Evolutionary conservation across 768 basidiomycete species (phyloP), one percentile per base, ranked within the genome.

Genomic region (Rickenella mellea): DNA sequence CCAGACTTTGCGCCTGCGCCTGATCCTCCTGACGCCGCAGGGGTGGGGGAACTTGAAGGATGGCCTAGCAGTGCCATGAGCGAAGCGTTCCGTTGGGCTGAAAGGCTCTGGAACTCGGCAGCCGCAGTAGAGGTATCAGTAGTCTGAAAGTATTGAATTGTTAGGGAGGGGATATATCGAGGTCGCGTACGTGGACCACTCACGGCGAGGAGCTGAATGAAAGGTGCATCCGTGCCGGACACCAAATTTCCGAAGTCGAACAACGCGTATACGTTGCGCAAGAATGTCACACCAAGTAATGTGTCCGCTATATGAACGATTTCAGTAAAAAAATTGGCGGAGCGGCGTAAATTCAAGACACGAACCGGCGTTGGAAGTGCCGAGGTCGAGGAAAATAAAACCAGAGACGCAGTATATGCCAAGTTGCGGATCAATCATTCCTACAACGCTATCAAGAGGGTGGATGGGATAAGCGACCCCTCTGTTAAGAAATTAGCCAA

Each of bases 251-350:
- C 50, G 20, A 45, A 51, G 37, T 51, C 43, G 42, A 42, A 54
- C 11, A 54, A 14, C n/a, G 42, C 21, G 38, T 54, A 54, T 2
- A 42, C 41, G 41, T 50, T 51, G 19, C 52, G 39, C 39, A 54
- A n/a, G 42, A 54, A 54, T 3, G 46, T 25, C 36, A 42, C 46
- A 3, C 52, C 52, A 5, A 54, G 27, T 6, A 51, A 21, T 15
- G 15, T 21, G 28, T 29, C 15, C 39, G 29, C 35, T 31, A 26
- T 45, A 8, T n/a, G n/a, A n/a, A n/a, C n/a, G n/a, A n/a, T n/a
- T n/a, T n/a, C n/a, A n/a, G n/a, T n/a, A n/a, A n/a, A n/a, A n/a
- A n/a, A n/a, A n/a, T n/a, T n/a, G n/a, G n/a, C n/a, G n/a, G n/a
- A n/a, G n/a, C n/a, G n/a, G n/a, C n/a, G n/a, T n/a, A n/a, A n/a